Evolutionary conservation across 2,329 filamentous ascomycete genomes (phyloP).

Genomic region (Aspergillus hortae): DNA sequence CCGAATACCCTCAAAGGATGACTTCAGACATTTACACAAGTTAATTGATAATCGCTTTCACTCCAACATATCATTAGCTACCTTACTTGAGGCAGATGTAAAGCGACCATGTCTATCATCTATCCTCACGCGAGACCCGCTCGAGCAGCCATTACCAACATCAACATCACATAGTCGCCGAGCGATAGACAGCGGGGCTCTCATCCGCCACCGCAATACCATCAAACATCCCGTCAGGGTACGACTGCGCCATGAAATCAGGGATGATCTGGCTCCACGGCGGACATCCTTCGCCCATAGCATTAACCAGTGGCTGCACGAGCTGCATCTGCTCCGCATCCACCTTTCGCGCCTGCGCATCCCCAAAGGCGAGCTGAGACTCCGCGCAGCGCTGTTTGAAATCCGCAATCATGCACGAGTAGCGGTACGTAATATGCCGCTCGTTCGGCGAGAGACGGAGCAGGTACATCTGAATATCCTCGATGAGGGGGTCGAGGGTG

Average conservation of each 20-base stretch:
- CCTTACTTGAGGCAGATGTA: no score
- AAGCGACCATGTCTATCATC: not conserved
- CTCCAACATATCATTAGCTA: not conserved
- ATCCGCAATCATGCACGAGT: conserved; percentile 29
- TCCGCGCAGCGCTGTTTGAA: conserved; percentile 28
- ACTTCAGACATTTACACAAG: no score
- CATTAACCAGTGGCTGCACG: conserved; percentile 20
- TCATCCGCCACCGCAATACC: not conserved
- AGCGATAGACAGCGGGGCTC: not conserved
- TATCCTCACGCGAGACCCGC: not conserved
- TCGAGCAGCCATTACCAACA: not conserved
- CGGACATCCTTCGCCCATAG: conserved; percentile 22
- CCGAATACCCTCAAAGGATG: no score
- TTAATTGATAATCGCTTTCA: not conserved
- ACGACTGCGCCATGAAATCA: conserved; percentile 11
- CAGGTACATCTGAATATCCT: conserved; percentile 30
- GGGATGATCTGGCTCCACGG: conserved; percentile 25
- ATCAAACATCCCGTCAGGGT: conserved; percentile 9
- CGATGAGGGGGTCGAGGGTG: conserved; percentile 29
- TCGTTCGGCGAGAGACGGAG: conserved; percentile 31
- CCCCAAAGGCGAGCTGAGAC: conserved; percentile 16
- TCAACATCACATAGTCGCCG: not conserved
- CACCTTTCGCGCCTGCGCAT: conserved; percentile 16
- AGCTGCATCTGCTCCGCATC: conserved; percentile 22
- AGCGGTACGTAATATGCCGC: conserved; percentile 31